Evolutionary conservation across 495 filamentous ascomycete genomes (phyloP), one percentile per base, ranked within the genome.

Genomic region (Penicillium desertorum): DNA sequence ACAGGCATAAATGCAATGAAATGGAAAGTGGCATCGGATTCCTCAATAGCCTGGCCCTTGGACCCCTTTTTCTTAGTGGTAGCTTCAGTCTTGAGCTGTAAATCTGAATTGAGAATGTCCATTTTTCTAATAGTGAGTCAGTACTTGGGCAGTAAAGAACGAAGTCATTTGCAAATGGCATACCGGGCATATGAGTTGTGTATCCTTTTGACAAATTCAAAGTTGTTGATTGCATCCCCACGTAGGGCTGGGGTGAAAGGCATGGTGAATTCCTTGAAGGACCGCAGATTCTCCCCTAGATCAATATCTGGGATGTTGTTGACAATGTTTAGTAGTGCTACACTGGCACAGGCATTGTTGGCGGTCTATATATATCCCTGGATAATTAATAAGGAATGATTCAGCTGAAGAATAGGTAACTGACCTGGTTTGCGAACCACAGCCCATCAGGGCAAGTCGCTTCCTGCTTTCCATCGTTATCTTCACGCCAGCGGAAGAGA

Each of bases 341-440:
- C 83, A 27, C 89, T 92, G 16, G 90, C 93, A 71, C 94, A 98
- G 14, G 90, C 85, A 73, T 94, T 94, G 27, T 81, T 77, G 3
- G 84, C 84, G 0, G 89, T 90, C 88, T 92, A 56, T 7, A 45
- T 5, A 66, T 14, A 63, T 90, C 88, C 91, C 55, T 7, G 43
- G 2, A 65, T 14, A 63, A 54, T 62, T 19, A 45, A 20, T 17
- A 19, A 64, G 47, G 20, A 25, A 34, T 30, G 8, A 55, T 47
- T 17, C n/a, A 19, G 4, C n/a, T n/a, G 7, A 25, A 39, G 10
- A 23, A 10, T 25, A 12, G 12, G 45, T 11, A 7, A 23, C 75
- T 45, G 62, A 90, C 88, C 75, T 98, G 94, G 63, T 96, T 97
- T 14, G 91, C 91, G 72, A 97, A 97, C 94, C 94, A 98, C 29